These are phyloP conservation scores for Punica granatum DNA, from an alignment of 345 rosid genomes.

Conservation along the genomic window DNA sequence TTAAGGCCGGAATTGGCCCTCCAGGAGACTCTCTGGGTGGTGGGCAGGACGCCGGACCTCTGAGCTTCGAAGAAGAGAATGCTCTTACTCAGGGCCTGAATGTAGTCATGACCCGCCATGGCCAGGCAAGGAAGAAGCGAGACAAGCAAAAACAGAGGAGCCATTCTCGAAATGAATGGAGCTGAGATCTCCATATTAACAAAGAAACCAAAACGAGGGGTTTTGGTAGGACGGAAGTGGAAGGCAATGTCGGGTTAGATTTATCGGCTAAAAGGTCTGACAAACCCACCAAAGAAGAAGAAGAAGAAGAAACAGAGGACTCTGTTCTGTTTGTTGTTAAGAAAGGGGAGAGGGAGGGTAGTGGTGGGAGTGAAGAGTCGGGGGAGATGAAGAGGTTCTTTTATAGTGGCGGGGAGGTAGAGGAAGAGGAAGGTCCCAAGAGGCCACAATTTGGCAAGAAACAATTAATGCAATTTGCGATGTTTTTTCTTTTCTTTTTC, in stretches of 20 bases:
- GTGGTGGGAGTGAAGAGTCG: slow-evolving; percentile 17
- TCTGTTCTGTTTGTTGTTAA: slow-evolving; percentile 8
- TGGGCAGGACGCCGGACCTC: slow-evolving; percentile 90
- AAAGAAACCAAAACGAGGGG: neutral
- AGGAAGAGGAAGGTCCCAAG: slow-evolving; percentile 41
- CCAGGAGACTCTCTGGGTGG: slow-evolving; percentile 84
- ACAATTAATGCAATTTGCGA: slow-evolving; percentile 25
- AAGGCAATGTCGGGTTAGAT: slow-evolving; percentile 34
- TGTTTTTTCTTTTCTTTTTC: slow-evolving; percentile 5
- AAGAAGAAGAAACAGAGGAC: slow-evolving; percentile 5
- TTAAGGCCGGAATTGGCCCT: slow-evolving; percentile 80
- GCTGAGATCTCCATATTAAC: slow-evolving; percentile 23
- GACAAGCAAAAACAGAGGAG: slow-evolving; percentile 44
- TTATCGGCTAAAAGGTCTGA: slow-evolving; percentile 39
- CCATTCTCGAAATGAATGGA: slow-evolving; percentile 21
- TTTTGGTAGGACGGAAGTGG: neutral
- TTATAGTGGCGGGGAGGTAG: slow-evolving; percentile 42
- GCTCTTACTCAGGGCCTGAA: slow-evolving; percentile 89
- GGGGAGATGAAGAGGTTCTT: slow-evolving; percentile 16
- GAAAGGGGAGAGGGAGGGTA: slow-evolving; percentile 10
- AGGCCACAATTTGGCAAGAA: slow-evolving; percentile 25
- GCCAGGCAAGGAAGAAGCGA: slow-evolving; percentile 40
- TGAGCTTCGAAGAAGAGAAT: slow-evolving; percentile 96
- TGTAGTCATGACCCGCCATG: slow-evolving; percentile 80
- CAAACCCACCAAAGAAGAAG: slow-evolving; percentile 17